These are phyloP conservation scores for Cytospora mali DNA, from an alignment of 2,329 filamentous ascomycete genomes.

Conservation along the genomic window DNA sequence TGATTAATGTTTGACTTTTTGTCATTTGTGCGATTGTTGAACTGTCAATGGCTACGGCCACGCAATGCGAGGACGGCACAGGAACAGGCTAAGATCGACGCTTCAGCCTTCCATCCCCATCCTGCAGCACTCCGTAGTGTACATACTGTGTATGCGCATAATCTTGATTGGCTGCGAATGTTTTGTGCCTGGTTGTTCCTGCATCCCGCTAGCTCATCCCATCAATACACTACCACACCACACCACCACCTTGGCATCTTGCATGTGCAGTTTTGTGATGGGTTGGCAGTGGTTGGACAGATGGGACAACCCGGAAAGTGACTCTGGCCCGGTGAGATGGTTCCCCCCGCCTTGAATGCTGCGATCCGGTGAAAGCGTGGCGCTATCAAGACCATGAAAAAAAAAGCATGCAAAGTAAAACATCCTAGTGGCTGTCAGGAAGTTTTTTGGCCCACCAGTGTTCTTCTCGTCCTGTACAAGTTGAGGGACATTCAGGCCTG, in stretches of 20 bases:
- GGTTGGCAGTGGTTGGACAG: too few relatives aligned
- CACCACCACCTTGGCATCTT: neutral
- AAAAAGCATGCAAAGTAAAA: neutral
- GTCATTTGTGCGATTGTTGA: neutral
- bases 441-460: neutral
- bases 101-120: neutral
- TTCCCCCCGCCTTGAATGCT: too few relatives aligned
- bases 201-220: neutral
- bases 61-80: neutral
- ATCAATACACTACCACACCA: neutral
- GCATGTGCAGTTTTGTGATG: neutral
- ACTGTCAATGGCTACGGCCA: neutral
- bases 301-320: neutral
- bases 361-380: too few relatives aligned
- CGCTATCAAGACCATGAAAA: too few relatives aligned
- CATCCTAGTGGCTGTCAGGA: neutral
- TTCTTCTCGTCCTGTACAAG: neutral
- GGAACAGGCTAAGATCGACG: neutral
- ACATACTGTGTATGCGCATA: neutral
- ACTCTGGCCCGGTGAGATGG: too few relatives aligned
- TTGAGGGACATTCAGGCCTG: neutral
- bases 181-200: conserved; percentile 9
- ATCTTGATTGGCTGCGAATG: conserved; percentile 2
- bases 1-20: neutral
- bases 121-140: neutral